A percentile compares a stretch with the other conserved stretches of the same genome.
These are phyloP conservation scores for Lasiodiplodia hormozganensis DNA, from an alignment of 2,329 filamentous ascomycete genomes.

Conservation along the genomic window DNA sequence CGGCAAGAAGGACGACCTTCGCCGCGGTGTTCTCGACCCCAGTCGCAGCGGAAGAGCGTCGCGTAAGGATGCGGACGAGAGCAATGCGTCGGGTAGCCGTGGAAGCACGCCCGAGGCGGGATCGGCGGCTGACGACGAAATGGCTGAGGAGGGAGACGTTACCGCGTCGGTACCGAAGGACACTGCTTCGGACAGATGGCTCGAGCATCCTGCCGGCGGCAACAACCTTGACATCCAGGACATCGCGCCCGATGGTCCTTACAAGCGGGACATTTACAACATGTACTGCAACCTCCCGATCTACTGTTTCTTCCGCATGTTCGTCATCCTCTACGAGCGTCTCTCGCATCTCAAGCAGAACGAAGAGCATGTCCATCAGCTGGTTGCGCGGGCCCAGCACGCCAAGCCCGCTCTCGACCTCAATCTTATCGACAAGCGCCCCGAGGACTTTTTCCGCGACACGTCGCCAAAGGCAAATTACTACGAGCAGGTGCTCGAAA, in stretches of 20 bases:
- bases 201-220: slow-evolving; percentile 61
- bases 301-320: slow-evolving; percentile 93
- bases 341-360: slow-evolving; percentile 83
- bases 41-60: slow-evolving; percentile 73
- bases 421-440: slow-evolving; percentile 80
- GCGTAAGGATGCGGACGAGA: slow-evolving; percentile 79
- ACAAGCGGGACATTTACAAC: slow-evolving; percentile 81
- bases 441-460: slow-evolving; percentile 75
- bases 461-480: slow-evolving; percentile 70
- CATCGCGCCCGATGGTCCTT: slow-evolving; percentile 79
- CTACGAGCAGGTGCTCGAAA: slow-evolving; percentile 82
- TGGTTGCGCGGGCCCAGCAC: slow-evolving; percentile 75
- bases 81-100: slow-evolving; percentile 78
- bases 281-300: slow-evolving; percentile 91
- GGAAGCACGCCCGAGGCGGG: slow-evolving; percentile 85
- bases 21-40: slow-evolving; percentile 84
- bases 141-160: slow-evolving; percentile 55
- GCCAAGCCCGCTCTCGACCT: slow-evolving; percentile 84
- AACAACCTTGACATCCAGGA: slow-evolving; percentile 67
- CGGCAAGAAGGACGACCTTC: slow-evolving; percentile 74
- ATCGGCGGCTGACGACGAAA: slow-evolving; percentile 80
- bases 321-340: slow-evolving; percentile 88
- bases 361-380: slow-evolving; percentile 73
- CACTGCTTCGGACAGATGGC: slow-evolving; percentile 67
- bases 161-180: slow-evolving; percentile 64